Conservation (phyloP, 176 grass and related monocot genomes). For the Phragmites australis region DNA sequence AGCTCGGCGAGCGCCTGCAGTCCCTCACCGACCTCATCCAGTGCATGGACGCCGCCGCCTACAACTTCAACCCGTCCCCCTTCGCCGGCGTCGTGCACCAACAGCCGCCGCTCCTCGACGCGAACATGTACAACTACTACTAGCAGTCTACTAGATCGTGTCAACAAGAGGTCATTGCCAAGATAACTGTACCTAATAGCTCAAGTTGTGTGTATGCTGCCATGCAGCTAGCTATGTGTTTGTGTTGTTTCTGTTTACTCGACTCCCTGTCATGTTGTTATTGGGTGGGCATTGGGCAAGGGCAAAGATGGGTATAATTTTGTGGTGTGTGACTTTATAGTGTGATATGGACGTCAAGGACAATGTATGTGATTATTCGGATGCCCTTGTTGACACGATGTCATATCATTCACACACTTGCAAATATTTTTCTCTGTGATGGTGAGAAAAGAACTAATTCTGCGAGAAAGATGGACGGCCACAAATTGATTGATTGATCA, state of each 20-base stretch:
- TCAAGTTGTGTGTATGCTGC: background rate
- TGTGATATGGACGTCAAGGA: conserved; percentile 29
- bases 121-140: conserved; percentile 24
- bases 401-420: conserved; percentile 16
- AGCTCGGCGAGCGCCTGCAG: conserved; percentile 52
- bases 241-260: background rate
- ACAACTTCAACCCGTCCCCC: background rate
- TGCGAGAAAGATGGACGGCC: conserved; percentile 10
- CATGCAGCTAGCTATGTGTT: background rate
- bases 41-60: conserved; percentile 27
- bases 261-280: conserved; percentile 3
- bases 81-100: background rate
- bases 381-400: conserved; percentile 26
- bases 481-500: conserved; percentile 17
- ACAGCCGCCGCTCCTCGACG: conserved; percentile 20
- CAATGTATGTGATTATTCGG: conserved; percentile 29
- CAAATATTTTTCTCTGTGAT: background rate
- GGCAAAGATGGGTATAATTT: conserved; percentile 9
- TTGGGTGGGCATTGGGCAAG: conserved; percentile 27
- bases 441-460: conserved; percentile 15
- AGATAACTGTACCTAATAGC: background rate
- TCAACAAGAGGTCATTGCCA: background rate
- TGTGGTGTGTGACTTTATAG: conserved; percentile 23
- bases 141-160: background rate
- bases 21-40: conserved; percentile 33